Percentiles rank a stretch among this genome's conserved stretches.
phyloP scores from a whole-genome alignment of 345 rosid species.

The Anacardium occidentale region DNA sequence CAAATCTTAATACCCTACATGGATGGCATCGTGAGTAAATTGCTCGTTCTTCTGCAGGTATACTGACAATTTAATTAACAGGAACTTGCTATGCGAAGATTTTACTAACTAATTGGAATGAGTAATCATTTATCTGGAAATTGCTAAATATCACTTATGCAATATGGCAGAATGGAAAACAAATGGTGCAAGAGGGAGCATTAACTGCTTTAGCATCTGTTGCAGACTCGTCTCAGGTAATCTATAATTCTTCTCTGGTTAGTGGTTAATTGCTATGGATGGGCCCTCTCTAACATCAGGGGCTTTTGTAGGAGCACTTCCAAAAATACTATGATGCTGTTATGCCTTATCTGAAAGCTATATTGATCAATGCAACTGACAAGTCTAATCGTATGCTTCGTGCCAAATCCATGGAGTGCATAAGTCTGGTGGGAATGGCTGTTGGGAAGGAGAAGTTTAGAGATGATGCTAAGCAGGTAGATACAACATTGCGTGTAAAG shows the following conservation, averaged over 20 bases:
- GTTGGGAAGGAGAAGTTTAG: conserved; percentile 98
- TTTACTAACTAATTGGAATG: neutral
- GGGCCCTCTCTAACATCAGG: conserved; percentile 17
- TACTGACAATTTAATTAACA: neutral
- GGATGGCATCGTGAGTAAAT: conserved; percentile 91
- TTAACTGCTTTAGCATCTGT: conserved; percentile 99
- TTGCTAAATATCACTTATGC: conserved; percentile 14
- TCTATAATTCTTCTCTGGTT: conserved; percentile 7
- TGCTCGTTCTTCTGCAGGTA: conserved; percentile 95
- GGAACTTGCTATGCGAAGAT: neutral
- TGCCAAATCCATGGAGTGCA: conserved; percentile 99
- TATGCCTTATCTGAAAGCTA: conserved; percentile 93
- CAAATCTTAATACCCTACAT: conserved; percentile 83
- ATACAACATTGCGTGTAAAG: neutral
- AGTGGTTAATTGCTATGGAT: conserved; percentile 7
- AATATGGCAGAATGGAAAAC: conserved; percentile 77
- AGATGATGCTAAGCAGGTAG: conserved; percentile 96
- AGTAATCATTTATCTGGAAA: conserved; percentile 2
- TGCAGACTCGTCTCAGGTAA: conserved; percentile 98
- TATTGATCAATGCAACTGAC: conserved; percentile 93
- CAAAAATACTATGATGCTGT: conserved; percentile 97
- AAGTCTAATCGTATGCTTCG: conserved; percentile 98
- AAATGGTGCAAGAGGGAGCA: conserved; percentile 99
- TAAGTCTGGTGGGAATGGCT: conserved; percentile 99
- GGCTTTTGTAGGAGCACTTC: conserved; percentile 77